A percentile compares a stretch with the other conserved stretches of the same genome.
phyloP scores from a whole-genome alignment of 176 grass and related monocot species.

The Triticum aestivum region IWGSC_CS_RefSeq_v2.1 NC_057801.1:795705576-795706075 shows the following conservation, averaged over 20 bases:
- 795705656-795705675: not conserved
- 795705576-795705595: not conserved
- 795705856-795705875: not conserved
- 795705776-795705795: not conserved
- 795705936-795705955: not conserved
- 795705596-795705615: not conserved
- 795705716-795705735: not conserved
- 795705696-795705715: not conserved
- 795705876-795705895: not conserved
- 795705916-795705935: not conserved
- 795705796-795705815: not conserved
- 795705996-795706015: too few species aligned
- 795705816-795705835: not conserved
- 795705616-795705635: not conserved
- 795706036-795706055: not conserved
- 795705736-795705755: not conserved
- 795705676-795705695: not conserved
- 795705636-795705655: constrained; percentile 20
- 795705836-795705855: not conserved
- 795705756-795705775: not conserved
- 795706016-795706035: too few species aligned
- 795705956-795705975: not conserved
- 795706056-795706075: not conserved
- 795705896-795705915: not conserved
- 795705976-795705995: too few species aligned